Evolutionary conservation across 2,329 filamentous ascomycete genomes (phyloP), one percentile per base, ranked within the genome.

Genomic region (Microdochium paspali): DNA sequence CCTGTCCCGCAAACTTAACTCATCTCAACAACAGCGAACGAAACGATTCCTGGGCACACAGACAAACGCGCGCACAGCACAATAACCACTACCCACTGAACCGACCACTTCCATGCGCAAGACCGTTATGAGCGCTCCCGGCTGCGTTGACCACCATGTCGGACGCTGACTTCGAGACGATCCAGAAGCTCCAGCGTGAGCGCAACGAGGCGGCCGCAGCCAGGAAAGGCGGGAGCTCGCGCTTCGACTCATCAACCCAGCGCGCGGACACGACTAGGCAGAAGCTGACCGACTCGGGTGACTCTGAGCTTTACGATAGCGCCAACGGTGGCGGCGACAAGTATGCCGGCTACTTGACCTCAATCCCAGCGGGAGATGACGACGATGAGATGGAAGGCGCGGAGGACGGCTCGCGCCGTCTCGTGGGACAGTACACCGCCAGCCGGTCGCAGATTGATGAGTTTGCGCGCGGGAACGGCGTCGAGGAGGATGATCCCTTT

Each of bases 351-450:
- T 98, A 97, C 66, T 86, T 93, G 63, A 87, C 81, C n/a, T 90
- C 88, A 35, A 87, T 97, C 57, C 85, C 90, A 32, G 81, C 83
- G 48, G 81, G 80, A 57, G 86, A 85, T 61, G 85, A 89, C 50
- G 86, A 90, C 54, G 83, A 85, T 59, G 84, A 86, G 50, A 88
- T 89, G 79, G 79, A 79, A 45, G 87, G 84, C 65, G 81, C 70
- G 48, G 35, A 9, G 6, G 85, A 87, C 64, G 82, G 73, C 57
- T 82, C 87, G 56, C 80, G 85, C 59, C 81, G 88, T 50, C 74
- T 98, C 51, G 85, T 96, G 28, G 91, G 90, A 53, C 93, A 97
- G 67, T 98, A 98, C 69, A 98, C 93, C 30, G 93, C 93, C 24
- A 91, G 90, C 32, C 85, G 81, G 56, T 83, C 87, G 45, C 89